These are phyloP conservation scores for Russula sp. DNA, from an alignment of 768 basidiomycete species.

Conservation along the genomic window DNA sequence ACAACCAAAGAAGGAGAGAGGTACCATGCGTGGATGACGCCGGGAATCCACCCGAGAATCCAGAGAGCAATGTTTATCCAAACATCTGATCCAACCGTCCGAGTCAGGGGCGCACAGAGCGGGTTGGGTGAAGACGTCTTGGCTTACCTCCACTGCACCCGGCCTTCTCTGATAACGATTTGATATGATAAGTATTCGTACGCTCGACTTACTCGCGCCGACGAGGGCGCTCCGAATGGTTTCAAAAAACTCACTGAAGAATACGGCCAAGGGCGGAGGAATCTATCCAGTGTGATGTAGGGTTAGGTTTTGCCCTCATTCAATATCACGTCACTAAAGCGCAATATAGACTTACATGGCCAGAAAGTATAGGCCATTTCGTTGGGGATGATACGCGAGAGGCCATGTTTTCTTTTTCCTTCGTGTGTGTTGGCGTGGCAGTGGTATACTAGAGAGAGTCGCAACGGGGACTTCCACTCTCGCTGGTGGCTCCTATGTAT, in stretches of 20 bases:
- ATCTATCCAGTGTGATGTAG: conserved; percentile 27
- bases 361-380: conserved; percentile 37
- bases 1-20: not conserved
- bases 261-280: conserved; percentile 37
- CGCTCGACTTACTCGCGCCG: not conserved
- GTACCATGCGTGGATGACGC: conserved; percentile 45
- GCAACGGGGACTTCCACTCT: too few relatives aligned
- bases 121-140: too few relatives aligned
- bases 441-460: too few relatives aligned
- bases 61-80: conserved; percentile 43
- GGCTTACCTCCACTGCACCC: conserved; percentile 34
- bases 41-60: conserved; percentile 47
- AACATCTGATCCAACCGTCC: conserved; percentile 34
- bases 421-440: not conserved
- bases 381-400: conserved; percentile 29
- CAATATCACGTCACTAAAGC: not conserved
- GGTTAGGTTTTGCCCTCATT: too few relatives aligned
- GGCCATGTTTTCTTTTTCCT: conserved; percentile 13
- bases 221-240: not conserved
- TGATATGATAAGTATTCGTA: not conserved
- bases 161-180: conserved; percentile 31
- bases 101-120: not conserved
- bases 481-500: not conserved
- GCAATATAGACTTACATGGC: conserved; percentile 34
- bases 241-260: conserved; percentile 36